These are phyloP conservation scores for Penicillium nordicum DNA, from an alignment of 2,329 filamentous ascomycete species.

Conservation along the genomic window DNA sequence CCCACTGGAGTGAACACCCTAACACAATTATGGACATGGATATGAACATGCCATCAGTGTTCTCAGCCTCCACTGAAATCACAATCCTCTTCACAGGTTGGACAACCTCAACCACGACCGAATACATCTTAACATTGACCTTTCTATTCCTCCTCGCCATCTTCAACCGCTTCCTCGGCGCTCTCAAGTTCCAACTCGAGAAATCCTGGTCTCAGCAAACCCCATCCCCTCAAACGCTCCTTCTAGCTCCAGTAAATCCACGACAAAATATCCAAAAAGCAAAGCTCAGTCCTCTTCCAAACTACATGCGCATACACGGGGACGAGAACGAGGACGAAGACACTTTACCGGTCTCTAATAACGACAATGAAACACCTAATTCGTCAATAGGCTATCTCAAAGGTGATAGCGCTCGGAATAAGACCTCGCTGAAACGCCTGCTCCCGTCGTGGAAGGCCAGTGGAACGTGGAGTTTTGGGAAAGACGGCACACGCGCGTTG, in stretches of 20 bases:
- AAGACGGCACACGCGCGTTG: not conserved
- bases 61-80: not conserved
- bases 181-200: conserved; percentile 8
- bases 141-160: conserved; percentile 8
- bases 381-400: not conserved
- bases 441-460: conserved; percentile 3
- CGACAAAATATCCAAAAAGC: not conserved
- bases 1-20: not conserved
- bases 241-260: not conserved
- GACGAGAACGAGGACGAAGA: not conserved
- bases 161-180: conserved; percentile 5
- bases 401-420: not conserved
- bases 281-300: conserved; percentile 2
- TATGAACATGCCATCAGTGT: conserved; percentile 2
- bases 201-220: not conserved
- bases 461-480: conserved; percentile 1
- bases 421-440: not conserved
- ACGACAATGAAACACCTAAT: not conserved
- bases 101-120: conserved; percentile 3
- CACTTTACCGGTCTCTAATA: not conserved
- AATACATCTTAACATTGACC: not conserved
- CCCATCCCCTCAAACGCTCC: not conserved
- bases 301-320: not conserved
- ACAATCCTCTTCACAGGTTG: conserved; percentile 7
- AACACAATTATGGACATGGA: not conserved